Evolutionary conservation across 1,284 basidiomycete species (phyloP).

Genomic region (Entoloma clypeatum): DNA sequence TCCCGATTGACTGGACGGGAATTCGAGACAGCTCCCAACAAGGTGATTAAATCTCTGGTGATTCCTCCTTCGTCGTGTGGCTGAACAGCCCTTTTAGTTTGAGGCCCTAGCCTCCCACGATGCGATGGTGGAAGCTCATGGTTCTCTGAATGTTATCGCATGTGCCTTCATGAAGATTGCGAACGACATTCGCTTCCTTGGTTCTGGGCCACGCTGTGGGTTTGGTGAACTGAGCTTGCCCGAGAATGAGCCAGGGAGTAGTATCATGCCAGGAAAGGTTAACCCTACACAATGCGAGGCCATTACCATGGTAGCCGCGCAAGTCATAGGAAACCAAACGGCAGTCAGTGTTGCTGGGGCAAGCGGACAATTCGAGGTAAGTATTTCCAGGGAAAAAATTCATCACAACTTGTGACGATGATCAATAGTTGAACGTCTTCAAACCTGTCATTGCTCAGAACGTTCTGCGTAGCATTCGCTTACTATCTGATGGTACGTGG

Average conservation of each 20-base stretch:
- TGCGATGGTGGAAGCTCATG: constrained; percentile 95
- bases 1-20: constrained; percentile 87
- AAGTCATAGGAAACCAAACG: constrained; percentile 98
- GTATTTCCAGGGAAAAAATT: too few relatives aligned
- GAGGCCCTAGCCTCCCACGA: constrained; percentile 97
- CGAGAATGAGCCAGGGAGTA: constrained; percentile 99
- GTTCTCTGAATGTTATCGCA: constrained; percentile 93
- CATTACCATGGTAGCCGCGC: constrained; percentile 97
- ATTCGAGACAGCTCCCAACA: constrained; percentile 98
- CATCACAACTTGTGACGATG: too few relatives aligned
- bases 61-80: constrained; percentile 1
- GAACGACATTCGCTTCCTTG: constrained; percentile 98
- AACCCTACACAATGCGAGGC: constrained; percentile 99
- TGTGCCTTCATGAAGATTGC: constrained; percentile 99
- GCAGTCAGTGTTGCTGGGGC: constrained; percentile 91
- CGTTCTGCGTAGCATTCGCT: constrained; percentile 91
- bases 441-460: constrained; percentile 99
- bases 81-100: constrained; percentile 53
- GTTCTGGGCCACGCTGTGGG: constrained; percentile 96
- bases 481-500: constrained; percentile 79
- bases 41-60: constrained; percentile 46
- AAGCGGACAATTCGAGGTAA: constrained; percentile 94
- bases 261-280: constrained; percentile 99
- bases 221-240: constrained; percentile 93
- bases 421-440: constrained; percentile 88